Base-by-base conservation (phyloP, 768 basidiomycete genomes). In the Boletus patriciae region DNA sequence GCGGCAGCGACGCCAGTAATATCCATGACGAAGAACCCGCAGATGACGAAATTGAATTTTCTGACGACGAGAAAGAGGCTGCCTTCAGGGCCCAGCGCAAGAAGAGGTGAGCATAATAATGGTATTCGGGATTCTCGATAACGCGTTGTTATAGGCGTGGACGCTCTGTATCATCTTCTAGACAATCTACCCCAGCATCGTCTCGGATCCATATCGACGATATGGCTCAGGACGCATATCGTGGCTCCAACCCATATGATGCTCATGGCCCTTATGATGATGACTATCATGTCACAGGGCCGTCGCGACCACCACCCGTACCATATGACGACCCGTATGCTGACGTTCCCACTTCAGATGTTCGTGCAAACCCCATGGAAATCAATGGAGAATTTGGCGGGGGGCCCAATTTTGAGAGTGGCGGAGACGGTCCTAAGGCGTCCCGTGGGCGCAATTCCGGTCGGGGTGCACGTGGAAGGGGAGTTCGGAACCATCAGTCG, bases 1-100 rank as follows among this genome's bases (percentile, higher is more conserved):
- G 87, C 67, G 96, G 95, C 41, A 94, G 91, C 61, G 96, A 98
- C 63, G 96, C 96, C 21, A 93, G 90, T 66, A 98, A 98, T 67
- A 79, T 94, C 11, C 85, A 94, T 62, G 96, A 98, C 67, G 96
- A 98, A 72, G 96, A 98, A 69, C 87, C 92, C 3, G 90, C 78
- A 2, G 94, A 92, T 19, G 83, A 92, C 53, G 96, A 98, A 67
- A 66, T 92, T 31, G 96, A 98, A 68, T 98, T 95, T 73, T 94
- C 91, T 4, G 96, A 98, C 62, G 96, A 98, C 62, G 96, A 98
- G 70, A 81, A 86, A 52, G 96, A 98, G 70, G 83, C 84, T 18
- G 85, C 84, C 29, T 81, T 86, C 67, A 90, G 82, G 73, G 76
- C 76, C 48, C 76, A 76, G 47, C 65, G 81, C 45, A 90, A 87